Base-by-base conservation (phyloP, 148 eudicot species). In the Nyssa sinensis region DNA sequence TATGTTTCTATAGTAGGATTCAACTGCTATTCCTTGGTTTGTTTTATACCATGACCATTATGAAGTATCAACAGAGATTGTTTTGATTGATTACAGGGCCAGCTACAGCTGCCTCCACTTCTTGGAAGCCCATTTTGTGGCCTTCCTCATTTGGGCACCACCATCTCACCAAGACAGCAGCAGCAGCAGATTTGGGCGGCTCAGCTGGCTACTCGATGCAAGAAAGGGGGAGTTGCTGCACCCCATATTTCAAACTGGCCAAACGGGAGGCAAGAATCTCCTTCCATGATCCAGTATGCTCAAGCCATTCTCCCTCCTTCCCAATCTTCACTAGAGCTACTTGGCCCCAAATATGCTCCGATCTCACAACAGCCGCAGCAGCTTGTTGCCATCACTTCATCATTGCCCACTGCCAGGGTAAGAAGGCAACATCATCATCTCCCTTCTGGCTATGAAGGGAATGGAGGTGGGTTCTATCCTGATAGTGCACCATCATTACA, bases 241-340 rank as follows among this genome's bases (percentile, higher is more conserved):
- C 75, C 87, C 23, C 82, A 79, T 27, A 75, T 83, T 29, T 74
- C 81, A 25, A 79, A 77, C 71, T 84, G 86, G 89, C 88, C 78
- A 77, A 83, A 73, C 47, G 78, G 78, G n/a, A 77, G 71, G 62
- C 88, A 60, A 53, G 88, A 83, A 58, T 41, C 66, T 14, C 32
- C 44, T 58, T 53, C 77, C 13, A 58, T 77, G 29, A n/a, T 75
- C 32, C 80, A 75, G 27, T 79, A 66, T 49, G 77, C 75, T 23
- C 88, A 75, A 28, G 21, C 84, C 33, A 71, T 71, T 13, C 66
- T 55, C 59, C 76, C 76, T 11, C 74, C 80, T 76, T 69, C 81
- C 7, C 71, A 55, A 29, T 71, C 91, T 70, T 80, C 81, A 33
- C 70, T 65, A 33, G 84, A 76, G 63, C 55, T 34, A 25, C 73